phyloP scores from a whole-genome alignment of 176 grass and related monocot species.

The Musa acuminata region DNA sequence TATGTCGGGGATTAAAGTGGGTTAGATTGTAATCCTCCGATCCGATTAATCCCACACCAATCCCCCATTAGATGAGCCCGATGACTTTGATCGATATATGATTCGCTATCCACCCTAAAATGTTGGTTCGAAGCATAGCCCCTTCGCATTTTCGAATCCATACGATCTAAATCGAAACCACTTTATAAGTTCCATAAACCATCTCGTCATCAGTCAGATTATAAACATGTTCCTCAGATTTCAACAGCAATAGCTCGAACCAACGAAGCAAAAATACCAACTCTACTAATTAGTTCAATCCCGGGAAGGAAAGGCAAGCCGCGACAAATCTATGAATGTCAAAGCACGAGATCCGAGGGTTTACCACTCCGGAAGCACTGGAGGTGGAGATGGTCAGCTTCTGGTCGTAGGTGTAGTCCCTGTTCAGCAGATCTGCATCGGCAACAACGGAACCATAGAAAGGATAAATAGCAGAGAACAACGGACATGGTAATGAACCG shows the following conservation, averaged over 20 bases:
- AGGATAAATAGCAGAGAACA: conserved; percentile 13
- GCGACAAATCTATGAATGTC: not conserved
- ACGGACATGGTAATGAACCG: not conserved
- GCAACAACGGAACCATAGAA: conserved; percentile 17
- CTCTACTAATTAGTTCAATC: not conserved
- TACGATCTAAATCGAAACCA: too few species aligned
- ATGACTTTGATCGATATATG: too few species aligned
- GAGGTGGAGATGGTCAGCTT: conserved; percentile 64
- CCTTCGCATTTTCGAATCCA: too few species aligned
- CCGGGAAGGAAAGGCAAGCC: not conserved
- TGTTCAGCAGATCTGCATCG: conserved; percentile 83
- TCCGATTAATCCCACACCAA: too few species aligned
- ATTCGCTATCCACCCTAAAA: too few species aligned
- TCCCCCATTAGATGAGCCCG: too few species aligned
- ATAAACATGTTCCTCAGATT: not conserved
- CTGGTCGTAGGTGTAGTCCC: conserved; percentile 91
- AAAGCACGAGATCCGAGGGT: conserved; percentile 22
- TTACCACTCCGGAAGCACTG: conserved; percentile 90
- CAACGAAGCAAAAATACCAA: not conserved
- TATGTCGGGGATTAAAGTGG: too few species aligned
- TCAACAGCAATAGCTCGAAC: not conserved
- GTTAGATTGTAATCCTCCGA: too few species aligned
- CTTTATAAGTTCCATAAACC: too few species aligned
- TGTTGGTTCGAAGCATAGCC: too few species aligned
- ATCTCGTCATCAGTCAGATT: too few species aligned